Base-by-base conservation (phyloP, 345 rosid species). In the Diplotaxis tenuifolia region DNA sequence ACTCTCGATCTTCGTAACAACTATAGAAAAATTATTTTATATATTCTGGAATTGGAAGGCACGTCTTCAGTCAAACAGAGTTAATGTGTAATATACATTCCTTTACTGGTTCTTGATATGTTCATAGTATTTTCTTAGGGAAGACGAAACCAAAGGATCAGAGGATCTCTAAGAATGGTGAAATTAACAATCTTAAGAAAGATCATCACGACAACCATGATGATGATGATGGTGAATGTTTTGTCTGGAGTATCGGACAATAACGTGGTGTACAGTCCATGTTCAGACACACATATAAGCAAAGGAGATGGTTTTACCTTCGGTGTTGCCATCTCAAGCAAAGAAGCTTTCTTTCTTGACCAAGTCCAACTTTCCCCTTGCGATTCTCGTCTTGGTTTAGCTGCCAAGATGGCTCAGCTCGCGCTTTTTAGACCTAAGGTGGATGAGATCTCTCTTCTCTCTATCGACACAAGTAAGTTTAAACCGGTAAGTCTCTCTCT, bases 331-430 rank as follows among this genome's bases (percentile, higher is more conserved):
- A 86, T 92, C 64, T 89, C 99, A 0, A 49, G 70, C 19, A 88
- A 55, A 65, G 96, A 88, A 28, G 83, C 86, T 10, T 89, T 95
- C 80, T 91, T 87, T 69, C 65, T 61, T 11, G 72, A 87, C 16
- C 81, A 86, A 66, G 73, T 78, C 45, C 99, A 91, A 72, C 90
- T 88, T 80, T 95, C 99, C 0, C 99, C 97, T 11, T 89, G 99
- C 12, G 96, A 95, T 65, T 64, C 54, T 10, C 99, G 96, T 19
- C 96, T 91, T 15, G 80, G 74, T 56, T 82, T 95, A 3, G 65
- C 85, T 2, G 62, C 76, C 19, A 81, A 83, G 29, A 36, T 6
- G 22, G 88, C 96, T 0, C 83, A 84, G 76, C 84, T 95, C 3
- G 86, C 97, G 2, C 78, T 91, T 28, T 95, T 89, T 73, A 72